Evolutionary conservation across 2,329 filamentous ascomycete genomes (phyloP).

Genomic region (Phialocephala subalpina): DNA sequence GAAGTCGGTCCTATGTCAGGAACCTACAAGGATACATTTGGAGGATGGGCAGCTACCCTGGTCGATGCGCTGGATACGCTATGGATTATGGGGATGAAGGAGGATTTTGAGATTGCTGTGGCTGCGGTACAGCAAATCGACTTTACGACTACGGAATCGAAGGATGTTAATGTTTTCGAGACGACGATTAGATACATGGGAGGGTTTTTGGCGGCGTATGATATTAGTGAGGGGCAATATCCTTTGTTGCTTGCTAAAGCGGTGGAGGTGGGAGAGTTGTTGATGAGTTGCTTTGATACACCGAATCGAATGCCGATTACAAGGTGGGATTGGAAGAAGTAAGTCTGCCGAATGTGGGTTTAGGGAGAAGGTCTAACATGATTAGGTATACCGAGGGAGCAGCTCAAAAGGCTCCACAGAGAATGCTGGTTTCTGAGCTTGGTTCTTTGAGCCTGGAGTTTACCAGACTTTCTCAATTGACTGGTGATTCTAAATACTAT

Average conservation of each 20-base stretch:
- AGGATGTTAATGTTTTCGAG: conserved; percentile 72
- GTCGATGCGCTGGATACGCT: conserved; percentile 85
- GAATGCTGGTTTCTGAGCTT: conserved; percentile 65
- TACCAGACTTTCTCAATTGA: conserved; percentile 70
- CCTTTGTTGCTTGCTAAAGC: conserved; percentile 73
- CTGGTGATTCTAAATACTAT: conserved; percentile 67
- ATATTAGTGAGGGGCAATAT: conserved; percentile 78
- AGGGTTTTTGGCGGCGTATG: conserved; percentile 85
- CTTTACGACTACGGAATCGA: conserved; percentile 69
- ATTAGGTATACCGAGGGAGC: conserved; percentile 51
- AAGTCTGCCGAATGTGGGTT: conserved; percentile 48
- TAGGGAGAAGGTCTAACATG: conserved; percentile 50
- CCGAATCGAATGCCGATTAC: conserved; percentile 88
- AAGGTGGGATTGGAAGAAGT: conserved; percentile 54
- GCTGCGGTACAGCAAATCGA: conserved; percentile 76
- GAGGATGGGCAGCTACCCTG: conserved; percentile 88
- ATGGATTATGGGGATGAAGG: conserved; percentile 84
- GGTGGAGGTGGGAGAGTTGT: conserved; percentile 73
- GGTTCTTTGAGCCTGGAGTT: conserved; percentile 67
- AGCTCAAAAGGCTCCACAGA: conserved; percentile 64
- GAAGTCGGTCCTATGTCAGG: conserved; percentile 80
- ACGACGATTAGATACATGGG: conserved; percentile 92
- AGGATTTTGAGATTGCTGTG: conserved; percentile 82
- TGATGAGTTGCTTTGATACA: conserved; percentile 81
- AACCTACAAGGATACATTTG: conserved; percentile 79